Conservation (phyloP, 345 rosid genomes). For the Fremontodendron californicum region DNA sequence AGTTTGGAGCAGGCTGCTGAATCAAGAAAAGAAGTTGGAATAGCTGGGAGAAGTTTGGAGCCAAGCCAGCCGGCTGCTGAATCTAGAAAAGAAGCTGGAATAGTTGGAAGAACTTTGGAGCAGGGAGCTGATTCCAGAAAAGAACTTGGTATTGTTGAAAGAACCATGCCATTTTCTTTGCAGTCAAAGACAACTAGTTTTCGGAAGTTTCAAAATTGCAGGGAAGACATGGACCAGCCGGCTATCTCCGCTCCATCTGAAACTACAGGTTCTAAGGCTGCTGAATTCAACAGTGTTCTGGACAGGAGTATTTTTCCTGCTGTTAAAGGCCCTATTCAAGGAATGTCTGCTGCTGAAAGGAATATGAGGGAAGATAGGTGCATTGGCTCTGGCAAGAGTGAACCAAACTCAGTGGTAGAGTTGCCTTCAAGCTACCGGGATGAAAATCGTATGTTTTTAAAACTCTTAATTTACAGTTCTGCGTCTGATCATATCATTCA, state of each 20-base stretch:
- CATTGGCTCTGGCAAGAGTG: constrained; percentile 41
- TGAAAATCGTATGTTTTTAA: constrained; percentile 57
- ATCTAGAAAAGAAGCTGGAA: constrained; percentile 18
- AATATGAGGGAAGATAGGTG: constrained; percentile 51
- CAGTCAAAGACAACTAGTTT: constrained; percentile 69
- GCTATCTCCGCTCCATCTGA: constrained; percentile 41
- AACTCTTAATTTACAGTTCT: constrained; percentile 7
- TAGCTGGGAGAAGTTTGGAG: constrained; percentile 16
- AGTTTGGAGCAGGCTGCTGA: constrained; percentile 14
- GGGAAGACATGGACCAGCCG: constrained; percentile 59
- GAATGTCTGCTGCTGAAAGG: constrained; percentile 50
- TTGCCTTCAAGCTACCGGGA: constrained; percentile 49
- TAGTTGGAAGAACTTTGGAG: constrained; percentile 13
- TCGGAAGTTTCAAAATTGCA: constrained; percentile 51
- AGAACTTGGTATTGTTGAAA: constrained; percentile 54
- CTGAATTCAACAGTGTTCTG: constrained; percentile 36
- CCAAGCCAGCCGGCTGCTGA: constrained; percentile 10
- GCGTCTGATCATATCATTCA: not conserved
- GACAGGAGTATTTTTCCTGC: constrained; percentile 41
- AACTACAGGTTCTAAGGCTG: constrained; percentile 37
- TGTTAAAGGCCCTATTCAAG: constrained; percentile 44
- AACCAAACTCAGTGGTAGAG: constrained; percentile 44
- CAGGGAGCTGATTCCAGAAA: constrained; percentile 17
- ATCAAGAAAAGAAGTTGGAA: constrained; percentile 9
- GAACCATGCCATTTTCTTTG: constrained; percentile 97